These are phyloP conservation scores for Mycena olivaceomarginata DNA, from an alignment of 768 basidiomycete species.

Conservation along the genomic window DNA sequence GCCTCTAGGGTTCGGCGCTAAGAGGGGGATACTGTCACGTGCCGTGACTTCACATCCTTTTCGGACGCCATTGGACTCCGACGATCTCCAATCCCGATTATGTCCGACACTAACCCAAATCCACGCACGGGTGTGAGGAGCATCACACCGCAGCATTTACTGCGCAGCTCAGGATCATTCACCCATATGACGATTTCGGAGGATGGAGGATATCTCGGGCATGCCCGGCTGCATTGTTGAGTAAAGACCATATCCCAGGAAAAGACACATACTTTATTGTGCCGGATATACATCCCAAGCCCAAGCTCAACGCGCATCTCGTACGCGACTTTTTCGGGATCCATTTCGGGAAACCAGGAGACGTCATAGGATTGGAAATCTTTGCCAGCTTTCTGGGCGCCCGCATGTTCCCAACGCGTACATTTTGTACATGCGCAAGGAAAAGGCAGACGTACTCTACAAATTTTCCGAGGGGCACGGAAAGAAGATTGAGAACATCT, in stretches of 20 bases:
- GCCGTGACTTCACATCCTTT: no score
- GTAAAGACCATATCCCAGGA: not conserved
- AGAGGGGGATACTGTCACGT: no score
- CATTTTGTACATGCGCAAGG: not conserved
- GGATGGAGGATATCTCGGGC: conserved; percentile 1
- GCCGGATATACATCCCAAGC: conserved; percentile 10
- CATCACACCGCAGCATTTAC: conserved; percentile 2
- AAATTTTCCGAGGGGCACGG: not conserved
- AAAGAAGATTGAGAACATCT: not conserved
- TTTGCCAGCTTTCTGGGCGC: not conserved
- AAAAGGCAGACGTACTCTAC: not conserved
- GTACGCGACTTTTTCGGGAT: conserved; percentile 12
- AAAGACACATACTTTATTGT: not conserved
- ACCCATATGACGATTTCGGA: conserved; percentile 22
- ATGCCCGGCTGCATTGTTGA: not conserved
- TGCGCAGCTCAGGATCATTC: not conserved
- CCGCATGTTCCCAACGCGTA: not conserved
- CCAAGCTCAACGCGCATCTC: conserved; percentile 25
- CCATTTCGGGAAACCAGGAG: conserved; percentile 3
- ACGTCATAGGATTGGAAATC: conserved; percentile 25
- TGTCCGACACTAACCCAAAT: no score
- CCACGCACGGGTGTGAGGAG: conserved; percentile 4
- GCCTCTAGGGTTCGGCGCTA: no score
- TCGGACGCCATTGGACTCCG: no score
- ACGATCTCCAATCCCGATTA: no score